Percentiles rank a stretch among this genome's conserved stretches.
Conservation (phyloP, 1,284 basidiomycete genomes). For the Ceraceosorus bombacis region DNA sequence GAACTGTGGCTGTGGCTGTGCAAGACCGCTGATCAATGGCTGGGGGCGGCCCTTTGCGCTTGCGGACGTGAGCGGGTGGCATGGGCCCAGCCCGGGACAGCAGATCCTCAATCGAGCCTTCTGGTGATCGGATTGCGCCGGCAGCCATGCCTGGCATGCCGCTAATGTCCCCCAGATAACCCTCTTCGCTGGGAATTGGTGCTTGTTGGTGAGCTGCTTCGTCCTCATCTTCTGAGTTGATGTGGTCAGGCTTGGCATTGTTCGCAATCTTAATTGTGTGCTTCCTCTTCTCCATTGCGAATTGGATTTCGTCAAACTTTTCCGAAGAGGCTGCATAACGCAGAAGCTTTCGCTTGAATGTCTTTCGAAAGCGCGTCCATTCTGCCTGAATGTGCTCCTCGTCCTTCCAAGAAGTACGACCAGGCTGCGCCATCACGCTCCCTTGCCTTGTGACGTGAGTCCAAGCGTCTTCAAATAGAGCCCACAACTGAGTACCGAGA, state of each 20-base stretch:
- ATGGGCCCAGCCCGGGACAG: too few relatives aligned
- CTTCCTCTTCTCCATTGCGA: neutral
- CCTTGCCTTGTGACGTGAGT: neutral
- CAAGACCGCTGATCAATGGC: too few relatives aligned
- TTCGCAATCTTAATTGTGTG: neutral
- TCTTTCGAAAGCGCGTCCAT: constrained; percentile 64
- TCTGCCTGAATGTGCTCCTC: constrained; percentile 53
- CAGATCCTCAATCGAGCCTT: too few relatives aligned
- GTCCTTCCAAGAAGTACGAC: neutral
- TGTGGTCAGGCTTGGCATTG: neutral
- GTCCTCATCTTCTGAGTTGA: neutral
- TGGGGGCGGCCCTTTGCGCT: neutral
- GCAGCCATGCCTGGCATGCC: neutral
- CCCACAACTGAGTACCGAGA: neutral
- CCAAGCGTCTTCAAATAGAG: neutral
- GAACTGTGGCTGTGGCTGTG: neutral
- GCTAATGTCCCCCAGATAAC: neutral
- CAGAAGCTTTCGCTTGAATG: constrained; percentile 54
- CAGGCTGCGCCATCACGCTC: neutral
- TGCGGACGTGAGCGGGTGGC: neutral
- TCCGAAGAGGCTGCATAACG: neutral
- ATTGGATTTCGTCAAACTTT: neutral
- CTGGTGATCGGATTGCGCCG: too few relatives aligned
- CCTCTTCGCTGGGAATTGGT: neutral
- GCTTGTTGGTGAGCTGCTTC: neutral